These are phyloP conservation scores for Dictyostelium purpureum DNA, from an alignment of 78 protist genomes.

Conservation along the genomic window DNA sequence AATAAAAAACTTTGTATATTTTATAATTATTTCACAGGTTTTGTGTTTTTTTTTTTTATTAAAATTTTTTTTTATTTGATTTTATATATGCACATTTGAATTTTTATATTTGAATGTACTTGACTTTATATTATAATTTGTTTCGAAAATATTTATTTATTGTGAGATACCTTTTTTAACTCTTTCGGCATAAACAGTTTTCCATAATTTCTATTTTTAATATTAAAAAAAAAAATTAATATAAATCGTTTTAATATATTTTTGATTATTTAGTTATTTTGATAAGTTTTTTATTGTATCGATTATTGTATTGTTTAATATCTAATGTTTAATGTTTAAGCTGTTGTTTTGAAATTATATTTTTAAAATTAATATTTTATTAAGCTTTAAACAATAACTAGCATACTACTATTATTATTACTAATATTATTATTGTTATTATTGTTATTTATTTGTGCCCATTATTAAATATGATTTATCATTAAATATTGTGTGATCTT, in stretches of 20 bases:
- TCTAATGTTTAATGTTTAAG: background rate
- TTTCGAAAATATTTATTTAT: constrained; percentile 5
- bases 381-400: too few species aligned
- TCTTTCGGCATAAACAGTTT: constrained; percentile 59
- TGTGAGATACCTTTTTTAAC: constrained; percentile 47
- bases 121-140: background rate
- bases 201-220: constrained; percentile 52
- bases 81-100: background rate
- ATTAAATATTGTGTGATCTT: too few species aligned
- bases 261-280: background rate
- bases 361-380: too few species aligned
- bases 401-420: too few species aligned
- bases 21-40: too few species aligned
- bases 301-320: background rate
- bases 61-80: background rate
- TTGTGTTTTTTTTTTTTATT: background rate
- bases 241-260: background rate
- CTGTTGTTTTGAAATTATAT: background rate
- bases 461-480: too few species aligned
- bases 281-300: background rate
- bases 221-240: background rate
- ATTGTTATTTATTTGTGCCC: background rate
- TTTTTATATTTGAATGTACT: background rate
- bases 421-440: too few species aligned
- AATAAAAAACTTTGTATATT: too few species aligned